phyloP scores from a whole-genome alignment of 495 filamentous ascomycete species.

The Penicillium odoratum region DNA sequence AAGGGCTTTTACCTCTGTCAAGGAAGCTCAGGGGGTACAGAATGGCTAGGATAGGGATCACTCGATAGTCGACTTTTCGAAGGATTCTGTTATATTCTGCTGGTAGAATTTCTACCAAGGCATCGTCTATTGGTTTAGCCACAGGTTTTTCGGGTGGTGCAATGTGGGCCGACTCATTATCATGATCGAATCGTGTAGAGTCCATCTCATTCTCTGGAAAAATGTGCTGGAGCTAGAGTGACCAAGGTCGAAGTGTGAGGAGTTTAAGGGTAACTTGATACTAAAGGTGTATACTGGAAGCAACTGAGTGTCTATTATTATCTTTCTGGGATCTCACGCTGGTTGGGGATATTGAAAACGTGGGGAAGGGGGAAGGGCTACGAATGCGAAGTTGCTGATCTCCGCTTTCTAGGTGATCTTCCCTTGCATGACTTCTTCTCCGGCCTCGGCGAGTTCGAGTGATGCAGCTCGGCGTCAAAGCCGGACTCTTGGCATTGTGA shows the following conservation, averaged over 20 bases:
- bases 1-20: slow-evolving; percentile 4
- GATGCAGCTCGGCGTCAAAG: not conserved
- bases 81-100: slow-evolving; percentile 7
- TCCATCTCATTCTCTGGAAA: not conserved
- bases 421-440: not conserved
- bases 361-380: not conserved
- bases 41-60: slow-evolving; percentile 13
- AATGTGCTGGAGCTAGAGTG: no score
- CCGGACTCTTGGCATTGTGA: not conserved
- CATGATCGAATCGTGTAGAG: not conserved
- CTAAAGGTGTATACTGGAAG: no score
- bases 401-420: not conserved
- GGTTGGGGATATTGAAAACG: not conserved
- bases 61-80: slow-evolving; percentile 14
- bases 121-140: not conserved
- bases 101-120: not conserved
- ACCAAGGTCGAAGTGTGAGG: no score
- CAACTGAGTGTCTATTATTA: no score
- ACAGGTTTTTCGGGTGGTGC: not conserved
- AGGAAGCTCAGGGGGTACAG: slow-evolving; percentile 14
- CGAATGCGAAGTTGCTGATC: not conserved
- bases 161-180: not conserved
- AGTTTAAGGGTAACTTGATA: no score
- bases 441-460: not conserved
- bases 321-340: not conserved